Evolutionary conservation across 2,329 filamentous ascomycete genomes (phyloP), one percentile per base, ranked within the genome.

Genomic region (Cladosporium austrohemisphaericum): DNA sequence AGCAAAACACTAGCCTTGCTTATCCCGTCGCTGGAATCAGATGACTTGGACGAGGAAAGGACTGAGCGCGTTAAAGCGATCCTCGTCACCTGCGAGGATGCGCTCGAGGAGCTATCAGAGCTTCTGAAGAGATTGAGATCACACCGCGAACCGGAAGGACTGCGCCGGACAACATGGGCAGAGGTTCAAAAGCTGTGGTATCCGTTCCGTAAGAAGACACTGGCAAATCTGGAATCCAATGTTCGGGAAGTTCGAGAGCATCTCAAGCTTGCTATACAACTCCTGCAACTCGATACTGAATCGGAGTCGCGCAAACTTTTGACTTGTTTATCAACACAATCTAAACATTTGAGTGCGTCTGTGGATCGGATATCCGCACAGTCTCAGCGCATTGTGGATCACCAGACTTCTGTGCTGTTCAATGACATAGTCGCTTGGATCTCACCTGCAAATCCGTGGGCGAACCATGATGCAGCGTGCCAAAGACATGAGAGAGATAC

Each of bases 401-500:
- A 18, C 29, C 40, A 52, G 37, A 16, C 52, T 10, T 33, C 47
- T 31, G 53, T 53, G 8, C 43, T 38, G 26, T 53, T 48, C 25
- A 26, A 38, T 36, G 49, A 55, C 35, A 53, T 57, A n/a, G 25
- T 45, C 6, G 38, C 32, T 13, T 60, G 51, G 58, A 50, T 59
- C 7, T 46, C 41, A 13, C 50, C 51, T 13, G 29, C 55, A n/a
- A 50, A 60, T 52, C 56, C 56, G 5, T 56, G 45, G 44, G 52
- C 41, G 19, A 61, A 55, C 19, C 56, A 59, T 25, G 23, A 47
- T 3, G 44, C 41, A 7, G 58, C 59, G n/a, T 48, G 55, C 16
- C 28, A 55, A 14, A 44, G 41, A 19, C 43, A 55, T 37, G 46
- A 60, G 18, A 19, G 50, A 1, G 43, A 50, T 2, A 61, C 59